These are phyloP conservation scores for Trypanosoma scelopori DNA, from an alignment of 208 protist species.

Conservation along the genomic window DNA sequence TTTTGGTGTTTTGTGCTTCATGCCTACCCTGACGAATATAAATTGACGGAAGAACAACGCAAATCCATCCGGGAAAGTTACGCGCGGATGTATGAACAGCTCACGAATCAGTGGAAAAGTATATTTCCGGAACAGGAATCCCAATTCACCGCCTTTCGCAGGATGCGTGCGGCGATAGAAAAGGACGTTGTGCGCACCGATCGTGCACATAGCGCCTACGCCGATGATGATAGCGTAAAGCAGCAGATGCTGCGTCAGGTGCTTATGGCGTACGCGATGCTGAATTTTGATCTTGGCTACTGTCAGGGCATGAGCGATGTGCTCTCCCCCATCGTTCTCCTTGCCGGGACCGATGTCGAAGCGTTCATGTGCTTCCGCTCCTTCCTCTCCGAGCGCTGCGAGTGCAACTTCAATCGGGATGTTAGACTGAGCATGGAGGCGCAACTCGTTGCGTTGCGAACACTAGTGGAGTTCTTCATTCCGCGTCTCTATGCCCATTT, in stretches of 20 bases:
- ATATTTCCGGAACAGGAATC: conserved; percentile 70
- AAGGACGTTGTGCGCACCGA: conserved; percentile 92
- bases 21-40: conserved; percentile 36
- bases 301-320: conserved; percentile 91
- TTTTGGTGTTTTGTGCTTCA: conserved; percentile 81
- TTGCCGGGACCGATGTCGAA: conserved; percentile 42
- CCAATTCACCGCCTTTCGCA: conserved; percentile 61
- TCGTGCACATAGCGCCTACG: conserved; percentile 45
- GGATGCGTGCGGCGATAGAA: conserved; percentile 54
- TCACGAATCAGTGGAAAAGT: conserved; percentile 76
- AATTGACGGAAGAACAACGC: conserved; percentile 39
- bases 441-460: conserved; percentile 41
- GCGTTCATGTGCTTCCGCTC: conserved; percentile 51
- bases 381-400: conserved; percentile 52
- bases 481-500: conserved; percentile 66
- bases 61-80: conserved; percentile 28
- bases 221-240: conserved; percentile 43
- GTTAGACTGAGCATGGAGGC: conserved; percentile 43
- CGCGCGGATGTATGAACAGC: conserved; percentile 43
- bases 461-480: conserved; percentile 59
- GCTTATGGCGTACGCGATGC: conserved; percentile 82
- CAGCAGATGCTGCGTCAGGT: conserved; percentile 63
- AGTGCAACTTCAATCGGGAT: conserved; percentile 60
- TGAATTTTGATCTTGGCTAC: conserved; percentile 93
- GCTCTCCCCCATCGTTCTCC: conserved; percentile 50